These are phyloP conservation scores for Klebsormidium nitens DNA, from an alignment of 139 green algal species.

Conservation along the genomic window DNA sequence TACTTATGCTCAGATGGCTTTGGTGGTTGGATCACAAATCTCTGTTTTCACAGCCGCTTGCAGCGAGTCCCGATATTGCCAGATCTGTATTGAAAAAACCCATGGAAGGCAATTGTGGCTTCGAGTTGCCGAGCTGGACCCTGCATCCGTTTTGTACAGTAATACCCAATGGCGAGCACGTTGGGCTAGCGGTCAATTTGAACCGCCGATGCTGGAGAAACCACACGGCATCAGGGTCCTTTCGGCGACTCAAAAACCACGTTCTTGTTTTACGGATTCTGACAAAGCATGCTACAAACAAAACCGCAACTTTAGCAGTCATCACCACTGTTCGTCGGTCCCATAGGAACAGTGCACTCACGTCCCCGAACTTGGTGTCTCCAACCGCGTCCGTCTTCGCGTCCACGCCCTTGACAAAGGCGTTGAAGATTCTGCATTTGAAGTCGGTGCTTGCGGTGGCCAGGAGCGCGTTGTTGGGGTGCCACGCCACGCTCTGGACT, in stretches of 20 bases:
- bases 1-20: too few species aligned
- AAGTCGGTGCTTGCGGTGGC: conserved; percentile 42
- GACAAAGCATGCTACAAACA: neutral
- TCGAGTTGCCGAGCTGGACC: too few species aligned
- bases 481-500: conserved; percentile 40
- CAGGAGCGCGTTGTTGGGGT: conserved; percentile 46
- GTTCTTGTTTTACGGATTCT: conserved; percentile 3
- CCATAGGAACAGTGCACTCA: conserved; percentile 8
- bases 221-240: too few species aligned
- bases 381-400: conserved; percentile 3
- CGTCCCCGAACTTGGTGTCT: conserved; percentile 25
- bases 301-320: neutral
- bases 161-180: too few species aligned
- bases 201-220: too few species aligned
- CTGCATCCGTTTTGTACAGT: too few species aligned
- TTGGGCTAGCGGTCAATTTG: too few species aligned
- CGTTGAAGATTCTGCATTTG: conserved; percentile 39
- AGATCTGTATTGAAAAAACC: too few species aligned
- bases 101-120: too few species aligned
- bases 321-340: neutral
- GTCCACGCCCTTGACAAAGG: conserved; percentile 32
- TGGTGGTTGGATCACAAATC: too few species aligned
- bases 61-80: too few species aligned
- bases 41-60: too few species aligned
- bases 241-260: conserved; percentile 1